phyloP scores from a whole-genome alignment of 768 basidiomycete species.

The Lepiota venenata region DNA sequence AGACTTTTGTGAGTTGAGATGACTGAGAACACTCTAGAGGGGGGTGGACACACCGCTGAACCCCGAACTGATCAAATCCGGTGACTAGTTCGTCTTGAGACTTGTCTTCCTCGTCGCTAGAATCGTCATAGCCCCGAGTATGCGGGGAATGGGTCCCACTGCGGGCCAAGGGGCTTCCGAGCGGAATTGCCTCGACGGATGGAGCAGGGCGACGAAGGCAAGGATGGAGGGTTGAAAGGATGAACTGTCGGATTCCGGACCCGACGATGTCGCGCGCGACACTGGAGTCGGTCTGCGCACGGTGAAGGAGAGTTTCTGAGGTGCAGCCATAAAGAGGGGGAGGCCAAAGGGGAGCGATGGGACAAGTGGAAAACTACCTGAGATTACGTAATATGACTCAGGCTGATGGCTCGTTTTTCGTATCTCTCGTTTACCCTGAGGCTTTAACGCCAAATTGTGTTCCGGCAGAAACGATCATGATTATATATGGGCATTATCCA shows the following conservation, averaged over 20 bases:
- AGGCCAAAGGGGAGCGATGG: background rate
- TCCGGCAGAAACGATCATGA: no score
- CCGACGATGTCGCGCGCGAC: conserved; percentile 60
- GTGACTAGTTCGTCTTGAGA: conserved; percentile 66
- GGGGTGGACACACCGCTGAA: conserved; percentile 76
- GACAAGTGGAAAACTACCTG: no score
- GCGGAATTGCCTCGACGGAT: conserved; percentile 35
- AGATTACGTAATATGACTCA: no score
- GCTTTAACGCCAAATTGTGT: no score
- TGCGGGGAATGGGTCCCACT: conserved; percentile 26
- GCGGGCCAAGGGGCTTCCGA: conserved; percentile 53
- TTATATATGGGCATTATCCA: no score
- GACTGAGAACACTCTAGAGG: conserved; percentile 29
- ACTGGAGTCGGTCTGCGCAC: conserved; percentile 74
- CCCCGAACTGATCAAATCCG: conserved; percentile 68
- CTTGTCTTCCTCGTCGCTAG: conserved; percentile 58
- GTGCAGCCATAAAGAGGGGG: conserved; percentile 2
- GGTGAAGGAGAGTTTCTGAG: conserved; percentile 72
- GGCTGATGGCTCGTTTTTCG: no score
- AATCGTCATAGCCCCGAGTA: conserved; percentile 27
- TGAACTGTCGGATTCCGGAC: conserved; percentile 54
- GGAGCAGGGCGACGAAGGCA: conserved; percentile 56
- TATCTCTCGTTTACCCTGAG: no score
- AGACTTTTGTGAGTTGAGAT: conserved; percentile 74
- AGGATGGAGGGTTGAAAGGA: conserved; percentile 54